Base-by-base conservation (phyloP, 768 basidiomycete genomes). In the Lanmaoa pseudosensibilis region DNA sequence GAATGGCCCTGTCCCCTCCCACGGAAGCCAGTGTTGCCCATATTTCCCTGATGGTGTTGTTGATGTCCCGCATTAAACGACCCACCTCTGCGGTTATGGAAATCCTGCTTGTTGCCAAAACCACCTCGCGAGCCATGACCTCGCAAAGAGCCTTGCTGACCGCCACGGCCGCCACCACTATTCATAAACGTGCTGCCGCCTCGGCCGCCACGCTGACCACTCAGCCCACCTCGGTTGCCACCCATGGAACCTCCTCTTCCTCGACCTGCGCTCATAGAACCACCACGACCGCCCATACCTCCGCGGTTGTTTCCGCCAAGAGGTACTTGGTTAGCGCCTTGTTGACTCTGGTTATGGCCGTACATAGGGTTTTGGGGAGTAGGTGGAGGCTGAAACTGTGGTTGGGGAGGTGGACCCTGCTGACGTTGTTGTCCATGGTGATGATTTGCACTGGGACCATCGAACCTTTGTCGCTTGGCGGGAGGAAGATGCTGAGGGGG, bases 391-490 rank as follows among this genome's bases (percentile, higher is more conserved):
- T 70, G 63, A 50, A 88, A 88, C 59, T 87, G 88, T 4, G 86
- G 85, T 61, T 80, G 88, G 38, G 80, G 81, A n/a, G 77, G 78
- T 19, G 75, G 77, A 16, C 78, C 79, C 15, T 77, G 81, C 30
- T 80, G 82, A 41, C 66, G 65, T 47, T 72, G 70, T 58, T 79
- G 82, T 25, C 60, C 65, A 21, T 73, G 72, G 21, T 70, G 64
- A 37, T 72, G 72, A 62, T 74, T 77, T 54, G 80, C 80, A 58
- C 75, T 82, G 2, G 90, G 89, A 5, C 86, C 87, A 68, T 96
- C 94, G 66, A 94, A 94, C 41, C 93, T 83, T 63, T 87, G 92
- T 51, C 94, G 79, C 71, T 97, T 97, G 2, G 93, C 93, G 3
- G 94, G 94, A 10, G 94, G 94, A n/a, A 87, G 77, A 66, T 92